These are phyloP conservation scores for Pouteria campechiana DNA, from an alignment of 179 eudicot species.

Conservation along the genomic window DNA sequence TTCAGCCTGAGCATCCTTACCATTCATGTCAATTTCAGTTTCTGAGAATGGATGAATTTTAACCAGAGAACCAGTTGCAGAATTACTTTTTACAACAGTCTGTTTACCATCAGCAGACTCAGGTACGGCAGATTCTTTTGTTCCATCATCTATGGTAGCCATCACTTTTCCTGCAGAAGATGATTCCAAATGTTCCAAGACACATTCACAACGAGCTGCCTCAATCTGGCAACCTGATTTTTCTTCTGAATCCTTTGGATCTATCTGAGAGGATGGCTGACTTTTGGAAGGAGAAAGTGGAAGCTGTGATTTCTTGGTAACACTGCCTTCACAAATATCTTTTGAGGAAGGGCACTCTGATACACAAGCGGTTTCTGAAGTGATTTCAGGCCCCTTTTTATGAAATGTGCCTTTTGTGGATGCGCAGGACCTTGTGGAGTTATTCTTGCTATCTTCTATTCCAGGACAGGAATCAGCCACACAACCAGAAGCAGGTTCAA, in stretches of 20 bases:
- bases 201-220: not conserved
- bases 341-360: constrained; percentile 4
- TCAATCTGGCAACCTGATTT: constrained; percentile 1
- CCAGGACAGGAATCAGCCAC: not conserved
- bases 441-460: too few relatives aligned
- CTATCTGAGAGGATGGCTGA: constrained; percentile 1
- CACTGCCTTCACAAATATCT: constrained; percentile 5
- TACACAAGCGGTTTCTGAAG: constrained; percentile 3
- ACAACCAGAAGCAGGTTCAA: constrained; percentile 8
- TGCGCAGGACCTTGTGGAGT: too few relatives aligned
- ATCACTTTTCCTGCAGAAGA: constrained; percentile 9
- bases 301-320: constrained; percentile 1
- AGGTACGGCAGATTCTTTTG: constrained; percentile 2
- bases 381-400: too few relatives aligned
- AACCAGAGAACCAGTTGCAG: constrained; percentile 4
- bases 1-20: constrained; percentile 8
- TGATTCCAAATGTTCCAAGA: constrained; percentile 6
- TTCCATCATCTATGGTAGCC: constrained; percentile 6
- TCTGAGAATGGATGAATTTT: constrained; percentile 3
- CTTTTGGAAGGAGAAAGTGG: constrained; percentile 2
- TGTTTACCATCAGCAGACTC: not conserved
- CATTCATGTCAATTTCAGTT: constrained; percentile 2
- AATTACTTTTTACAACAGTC: not conserved
- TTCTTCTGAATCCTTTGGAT: constrained; percentile 2
- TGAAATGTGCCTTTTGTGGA: too few relatives aligned